Conservation (phyloP, 306 rosid genomes). For the Macrotyloma uniflorum region DNA sequence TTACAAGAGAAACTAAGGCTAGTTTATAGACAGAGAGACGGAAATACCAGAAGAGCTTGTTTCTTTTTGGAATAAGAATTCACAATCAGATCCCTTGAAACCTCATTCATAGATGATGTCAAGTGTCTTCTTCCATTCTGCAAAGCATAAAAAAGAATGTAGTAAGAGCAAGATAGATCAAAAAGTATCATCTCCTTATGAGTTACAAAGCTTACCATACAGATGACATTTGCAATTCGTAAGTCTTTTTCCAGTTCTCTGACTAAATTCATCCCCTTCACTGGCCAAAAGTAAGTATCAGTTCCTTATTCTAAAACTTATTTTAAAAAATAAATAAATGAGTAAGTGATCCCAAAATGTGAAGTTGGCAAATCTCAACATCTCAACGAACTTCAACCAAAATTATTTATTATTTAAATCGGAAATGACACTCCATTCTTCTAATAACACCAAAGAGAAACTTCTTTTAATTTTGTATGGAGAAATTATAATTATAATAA, state of each 20-base stretch:
- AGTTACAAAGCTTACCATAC: constrained; percentile 68
- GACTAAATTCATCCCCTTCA: constrained; percentile 99
- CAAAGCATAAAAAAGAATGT: constrained; percentile 37
- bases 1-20: constrained; percentile 13
- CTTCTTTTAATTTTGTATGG: background rate
- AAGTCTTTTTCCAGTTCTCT: constrained; percentile 96
- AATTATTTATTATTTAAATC: constrained; percentile 30
- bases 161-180: constrained; percentile 38
- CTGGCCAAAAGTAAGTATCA: constrained; percentile 95
- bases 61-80: constrained; percentile 92
- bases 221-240: constrained; percentile 94
- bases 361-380: constrained; percentile 29
- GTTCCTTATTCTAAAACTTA: constrained; percentile 45
- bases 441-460: constrained; percentile 27
- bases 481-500: background rate
- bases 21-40: constrained; percentile 32
- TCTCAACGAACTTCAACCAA: constrained; percentile 9
- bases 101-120: constrained; percentile 88
- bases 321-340: background rate
- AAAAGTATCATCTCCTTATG: constrained; percentile 27
- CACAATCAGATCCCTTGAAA: constrained; percentile 95
- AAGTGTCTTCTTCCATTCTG: constrained; percentile 99
- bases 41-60: constrained; percentile 84
- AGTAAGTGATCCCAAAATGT: constrained; percentile 8
- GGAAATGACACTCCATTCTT: constrained; percentile 31